phyloP scores from a whole-genome alignment of 805 yeast genomes.

The Blastobotrys peoriensis region DNA sequence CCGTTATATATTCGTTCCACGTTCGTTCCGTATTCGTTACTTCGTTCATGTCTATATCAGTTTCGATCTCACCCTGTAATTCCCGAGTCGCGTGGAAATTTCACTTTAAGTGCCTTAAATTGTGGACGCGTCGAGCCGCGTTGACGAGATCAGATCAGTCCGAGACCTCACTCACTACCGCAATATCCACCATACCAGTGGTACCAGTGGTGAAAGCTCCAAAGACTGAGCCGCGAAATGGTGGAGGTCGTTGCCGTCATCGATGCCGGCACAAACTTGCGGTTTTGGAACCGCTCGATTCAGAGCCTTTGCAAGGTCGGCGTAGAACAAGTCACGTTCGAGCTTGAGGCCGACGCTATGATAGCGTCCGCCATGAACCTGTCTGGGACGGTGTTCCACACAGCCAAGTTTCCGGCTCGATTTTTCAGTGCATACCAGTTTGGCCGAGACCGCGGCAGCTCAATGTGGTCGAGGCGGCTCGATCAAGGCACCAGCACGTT shows the following conservation, averaged over 20 bases:
- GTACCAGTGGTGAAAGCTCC: too few relatives aligned
- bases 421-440: constrained; percentile 11
- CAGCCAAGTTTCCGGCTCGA: constrained; percentile 8
- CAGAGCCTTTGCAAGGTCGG: constrained; percentile 13
- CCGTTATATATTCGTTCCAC: too few relatives aligned
- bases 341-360: constrained; percentile 11
- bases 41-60: too few relatives aligned
- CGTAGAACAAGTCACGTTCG: constrained; percentile 14
- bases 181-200: too few relatives aligned
- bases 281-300: constrained; percentile 15
- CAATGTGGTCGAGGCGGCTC: not conserved
- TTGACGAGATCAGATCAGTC: too few relatives aligned
- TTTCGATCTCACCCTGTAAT: too few relatives aligned
- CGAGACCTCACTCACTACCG: too few relatives aligned
- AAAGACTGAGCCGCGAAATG: too few relatives aligned
- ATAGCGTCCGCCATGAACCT: constrained; percentile 14
- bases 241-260: constrained; percentile 13
- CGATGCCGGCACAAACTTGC: constrained; percentile 11
- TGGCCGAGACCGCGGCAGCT: constrained; percentile 1
- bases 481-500: constrained; percentile 7
- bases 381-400: constrained; percentile 19
- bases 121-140: too few relatives aligned
- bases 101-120: too few relatives aligned
- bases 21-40: too few relatives aligned
- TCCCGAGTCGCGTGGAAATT: too few relatives aligned